Percentiles rank a stretch among this genome's conserved stretches.
Conservation (phyloP, 371 early-diverging fungal species). For the Chytridium lagenaria region DNA sequence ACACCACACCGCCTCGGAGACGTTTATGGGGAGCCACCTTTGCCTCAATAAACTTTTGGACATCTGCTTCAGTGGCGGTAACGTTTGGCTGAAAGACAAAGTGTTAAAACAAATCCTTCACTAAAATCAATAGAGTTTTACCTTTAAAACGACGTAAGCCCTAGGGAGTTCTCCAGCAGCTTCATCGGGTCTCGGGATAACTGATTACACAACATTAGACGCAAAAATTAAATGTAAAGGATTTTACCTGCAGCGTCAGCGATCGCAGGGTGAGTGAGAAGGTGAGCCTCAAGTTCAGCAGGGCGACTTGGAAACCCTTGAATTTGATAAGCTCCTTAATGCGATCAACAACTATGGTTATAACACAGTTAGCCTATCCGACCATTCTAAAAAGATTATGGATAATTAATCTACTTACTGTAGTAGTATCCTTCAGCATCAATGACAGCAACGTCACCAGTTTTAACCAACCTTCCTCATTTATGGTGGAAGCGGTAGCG, state of each 20-base stretch:
- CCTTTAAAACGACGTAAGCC: slow-evolving; percentile 73
- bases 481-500: slow-evolving; percentile 73
- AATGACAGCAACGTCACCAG: slow-evolving; percentile 80
- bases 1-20: slow-evolving; percentile 79
- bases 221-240: background rate
- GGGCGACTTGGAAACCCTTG: slow-evolving; percentile 81
- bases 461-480: slow-evolving; percentile 74
- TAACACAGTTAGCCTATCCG: background rate
- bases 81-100: slow-evolving; percentile 20
- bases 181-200: slow-evolving; percentile 46
- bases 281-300: slow-evolving; percentile 83
- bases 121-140: background rate
- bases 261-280: slow-evolving; percentile 72
- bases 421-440: slow-evolving; percentile 64
- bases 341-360: slow-evolving; percentile 52
- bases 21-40: slow-evolving; percentile 77
- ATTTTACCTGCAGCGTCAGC: slow-evolving; percentile 73
- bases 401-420: slow-evolving; percentile 6
- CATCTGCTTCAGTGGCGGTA: slow-evolving; percentile 52
- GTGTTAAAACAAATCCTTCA: background rate
- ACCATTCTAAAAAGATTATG: slow-evolving; percentile 3
- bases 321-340: slow-evolving; percentile 62
- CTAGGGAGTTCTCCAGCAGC: slow-evolving; percentile 81
- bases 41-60: slow-evolving; percentile 63
- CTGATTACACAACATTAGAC: slow-evolving; percentile 13